Percentiles rank a stretch among this genome's conserved stretches.
These are phyloP conservation scores for Coprinopsis marcescibilis DNA, from an alignment of 768 basidiomycete species.

Conservation along the genomic window DNA sequence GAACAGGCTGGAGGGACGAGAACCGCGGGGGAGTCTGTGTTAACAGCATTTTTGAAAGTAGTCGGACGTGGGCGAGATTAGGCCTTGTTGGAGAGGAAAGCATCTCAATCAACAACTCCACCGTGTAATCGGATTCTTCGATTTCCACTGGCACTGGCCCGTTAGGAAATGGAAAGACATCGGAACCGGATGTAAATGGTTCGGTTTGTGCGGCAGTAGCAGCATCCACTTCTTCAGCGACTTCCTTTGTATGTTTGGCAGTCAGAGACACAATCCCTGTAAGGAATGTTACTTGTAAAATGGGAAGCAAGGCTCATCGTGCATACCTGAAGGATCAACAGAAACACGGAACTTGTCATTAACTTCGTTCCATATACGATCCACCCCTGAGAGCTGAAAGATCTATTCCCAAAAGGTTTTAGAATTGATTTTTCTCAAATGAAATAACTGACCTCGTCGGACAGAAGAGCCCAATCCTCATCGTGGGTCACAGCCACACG, in stretches of 20 bases:
- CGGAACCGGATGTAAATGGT: too few relatives aligned
- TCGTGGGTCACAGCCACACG: conserved; percentile 9
- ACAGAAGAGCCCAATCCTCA: conserved; percentile 10
- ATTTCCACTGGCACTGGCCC: neutral
- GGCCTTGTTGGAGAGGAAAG: conserved; percentile 59
- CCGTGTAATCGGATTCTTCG: conserved; percentile 16
- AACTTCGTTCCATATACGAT: conserved; percentile 3
- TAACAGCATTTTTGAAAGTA: conserved; percentile 46
- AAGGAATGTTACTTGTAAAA: neutral
- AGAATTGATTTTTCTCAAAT: too few relatives aligned
- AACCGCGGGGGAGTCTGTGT: conserved; percentile 49
- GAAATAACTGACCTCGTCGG: conserved; percentile 3
- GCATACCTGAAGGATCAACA: conserved; percentile 9
- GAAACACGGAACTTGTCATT: conserved; percentile 4
- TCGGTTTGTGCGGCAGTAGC: too few relatives aligned
- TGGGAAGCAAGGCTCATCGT: neutral
- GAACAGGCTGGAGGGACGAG: conserved; percentile 49
- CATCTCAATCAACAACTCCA: conserved; percentile 37
- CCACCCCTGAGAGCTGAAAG: neutral
- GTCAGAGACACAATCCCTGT: conserved; percentile 5
- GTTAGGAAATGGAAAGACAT: neutral
- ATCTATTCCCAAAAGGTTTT: neutral
- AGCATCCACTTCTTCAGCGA: too few relatives aligned
- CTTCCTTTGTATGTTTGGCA: neutral
- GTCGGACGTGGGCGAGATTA: conserved; percentile 56